phyloP scores from a whole-genome alignment of 345 rosid genomes.

The Cardiospermum halicacabum region DNA sequence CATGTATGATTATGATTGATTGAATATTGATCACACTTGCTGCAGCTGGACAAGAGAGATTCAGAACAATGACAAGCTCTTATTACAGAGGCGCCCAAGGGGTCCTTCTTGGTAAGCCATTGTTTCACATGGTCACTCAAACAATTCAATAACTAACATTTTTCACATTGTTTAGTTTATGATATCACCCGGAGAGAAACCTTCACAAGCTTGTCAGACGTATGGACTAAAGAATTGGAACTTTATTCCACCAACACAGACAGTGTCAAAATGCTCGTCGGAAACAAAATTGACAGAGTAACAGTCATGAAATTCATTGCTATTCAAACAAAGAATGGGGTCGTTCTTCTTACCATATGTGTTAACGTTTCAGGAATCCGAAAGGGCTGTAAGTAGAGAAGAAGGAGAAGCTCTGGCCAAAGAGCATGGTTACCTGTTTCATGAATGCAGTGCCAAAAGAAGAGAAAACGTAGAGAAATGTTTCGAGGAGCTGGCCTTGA shows the following conservation, averaged over 20 bases:
- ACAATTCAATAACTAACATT: no score
- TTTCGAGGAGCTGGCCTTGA: conserved; percentile 79
- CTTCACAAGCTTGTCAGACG: conserved; percentile 77
- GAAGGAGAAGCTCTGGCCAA: conserved; percentile 79
- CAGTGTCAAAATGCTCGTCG: conserved; percentile 95
- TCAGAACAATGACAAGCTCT: conserved; percentile 87
- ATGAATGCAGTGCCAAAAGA: conserved; percentile 92
- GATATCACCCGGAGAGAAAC: conserved; percentile 91
- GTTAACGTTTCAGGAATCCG: conserved; percentile 64
- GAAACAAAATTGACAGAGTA: conserved; percentile 90
- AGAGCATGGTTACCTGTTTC: conserved; percentile 65
- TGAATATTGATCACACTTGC: conserved; percentile 13
- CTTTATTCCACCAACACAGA: conserved; percentile 73
- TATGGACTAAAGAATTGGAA: conserved; percentile 93
- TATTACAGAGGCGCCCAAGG: conserved; percentile 96
- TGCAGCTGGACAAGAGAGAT: conserved; percentile 98
- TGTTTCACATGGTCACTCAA: no score
- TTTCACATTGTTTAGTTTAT: no score
- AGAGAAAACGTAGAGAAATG: conserved; percentile 82
- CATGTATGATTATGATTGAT: conserved; percentile 5
- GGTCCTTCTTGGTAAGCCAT: conserved; percentile 74
- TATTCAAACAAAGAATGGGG: no score
- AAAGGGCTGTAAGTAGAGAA: conserved; percentile 77
- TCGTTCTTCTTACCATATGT: neutral
- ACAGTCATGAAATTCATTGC: conserved; percentile 19